Conservation (phyloP, 805 yeast species). For the Wickerhamiella sergipiensis region DNA sequence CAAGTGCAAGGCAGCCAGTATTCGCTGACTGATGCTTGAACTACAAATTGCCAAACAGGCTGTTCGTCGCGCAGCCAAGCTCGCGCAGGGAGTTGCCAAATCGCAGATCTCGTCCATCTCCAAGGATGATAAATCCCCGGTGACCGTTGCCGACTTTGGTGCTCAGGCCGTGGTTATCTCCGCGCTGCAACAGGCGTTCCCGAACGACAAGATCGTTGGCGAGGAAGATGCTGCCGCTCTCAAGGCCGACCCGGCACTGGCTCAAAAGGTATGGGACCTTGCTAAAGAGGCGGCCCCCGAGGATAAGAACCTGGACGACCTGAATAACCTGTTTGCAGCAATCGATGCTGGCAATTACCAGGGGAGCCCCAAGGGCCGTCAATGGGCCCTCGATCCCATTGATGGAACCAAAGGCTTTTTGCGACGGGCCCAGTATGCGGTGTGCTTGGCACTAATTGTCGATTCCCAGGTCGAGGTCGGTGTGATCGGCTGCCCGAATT, state of each 20-base stretch:
- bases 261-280: constrained; percentile 43
- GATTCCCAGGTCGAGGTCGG: constrained; percentile 80
- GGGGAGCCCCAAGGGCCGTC: constrained; percentile 70
- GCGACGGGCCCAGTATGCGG: constrained; percentile 94
- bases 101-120: constrained; percentile 31
- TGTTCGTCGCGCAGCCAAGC: constrained; percentile 69
- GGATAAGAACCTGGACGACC: constrained; percentile 20
- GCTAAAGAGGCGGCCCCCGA: constrained; percentile 37
- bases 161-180: constrained; percentile 88
- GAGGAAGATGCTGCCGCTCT: constrained; percentile 79
- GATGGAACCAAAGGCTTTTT: constrained; percentile 97
- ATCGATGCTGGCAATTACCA: constrained; percentile 69
- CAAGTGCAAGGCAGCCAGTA: background rate
- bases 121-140: constrained; percentile 86
- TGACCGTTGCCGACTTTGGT: constrained; percentile 87
- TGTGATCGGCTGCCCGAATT: constrained; percentile 92
- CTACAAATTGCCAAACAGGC: constrained; percentile 74
- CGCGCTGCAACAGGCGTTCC: constrained; percentile 68
- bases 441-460: constrained; percentile 79
- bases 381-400: constrained; percentile 97
- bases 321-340: constrained; percentile 41
- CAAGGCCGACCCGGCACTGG: constrained; percentile 36
- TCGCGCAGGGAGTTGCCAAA: constrained; percentile 47
- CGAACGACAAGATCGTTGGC: constrained; percentile 77
- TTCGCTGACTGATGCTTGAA: constrained; percentile 30